These are phyloP conservation scores for Phylloporus arenicola DNA, from an alignment of 768 basidiomycete species.

Conservation along the genomic window DNA sequence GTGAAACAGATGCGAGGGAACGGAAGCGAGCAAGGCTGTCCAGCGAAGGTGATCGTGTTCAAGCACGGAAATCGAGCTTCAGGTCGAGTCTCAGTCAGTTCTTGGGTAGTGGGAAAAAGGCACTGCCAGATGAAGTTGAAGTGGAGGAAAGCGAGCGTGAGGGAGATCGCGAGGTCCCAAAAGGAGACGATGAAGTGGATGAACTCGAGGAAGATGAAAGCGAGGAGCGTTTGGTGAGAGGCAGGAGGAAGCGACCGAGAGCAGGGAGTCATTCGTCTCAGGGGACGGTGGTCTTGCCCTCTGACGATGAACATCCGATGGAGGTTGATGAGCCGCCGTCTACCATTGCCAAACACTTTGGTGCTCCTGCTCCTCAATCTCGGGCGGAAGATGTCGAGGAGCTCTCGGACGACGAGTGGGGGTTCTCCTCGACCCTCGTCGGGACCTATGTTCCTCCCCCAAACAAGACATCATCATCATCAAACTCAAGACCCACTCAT, in stretches of 20 bases:
- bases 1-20: slow-evolving; percentile 18
- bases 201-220: slow-evolving; percentile 6
- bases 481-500: neutral
- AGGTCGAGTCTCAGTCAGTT: slow-evolving; percentile 48
- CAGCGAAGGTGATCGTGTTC: slow-evolving; percentile 4
- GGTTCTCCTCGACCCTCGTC: slow-evolving; percentile 23
- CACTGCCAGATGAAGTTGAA: slow-evolving; percentile 9
- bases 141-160: slow-evolving; percentile 10
- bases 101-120: slow-evolving; percentile 43
- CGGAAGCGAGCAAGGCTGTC: slow-evolving; percentile 35
- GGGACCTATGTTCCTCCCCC: slow-evolving; percentile 13
- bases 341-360: too few relatives aligned
- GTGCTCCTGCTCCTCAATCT: too few relatives aligned
- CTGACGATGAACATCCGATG: too few relatives aligned
- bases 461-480: slow-evolving; percentile 7
- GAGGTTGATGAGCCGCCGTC: too few relatives aligned
- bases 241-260: too few relatives aligned
- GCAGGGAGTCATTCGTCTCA: too few relatives aligned
- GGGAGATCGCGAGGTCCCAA: slow-evolving; percentile 1
- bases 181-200: slow-evolving; percentile 12
- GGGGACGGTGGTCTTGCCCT: slow-evolving; percentile 13
- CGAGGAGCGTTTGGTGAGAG: neutral
- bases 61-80: slow-evolving; percentile 32
- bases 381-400: too few relatives aligned
- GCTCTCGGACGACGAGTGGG: slow-evolving; percentile 18